Percentiles rank a stretch among this genome's conserved stretches.
Conservation (phyloP, 1,284 basidiomycete species). For the Leccinum subfulvum region DNA sequence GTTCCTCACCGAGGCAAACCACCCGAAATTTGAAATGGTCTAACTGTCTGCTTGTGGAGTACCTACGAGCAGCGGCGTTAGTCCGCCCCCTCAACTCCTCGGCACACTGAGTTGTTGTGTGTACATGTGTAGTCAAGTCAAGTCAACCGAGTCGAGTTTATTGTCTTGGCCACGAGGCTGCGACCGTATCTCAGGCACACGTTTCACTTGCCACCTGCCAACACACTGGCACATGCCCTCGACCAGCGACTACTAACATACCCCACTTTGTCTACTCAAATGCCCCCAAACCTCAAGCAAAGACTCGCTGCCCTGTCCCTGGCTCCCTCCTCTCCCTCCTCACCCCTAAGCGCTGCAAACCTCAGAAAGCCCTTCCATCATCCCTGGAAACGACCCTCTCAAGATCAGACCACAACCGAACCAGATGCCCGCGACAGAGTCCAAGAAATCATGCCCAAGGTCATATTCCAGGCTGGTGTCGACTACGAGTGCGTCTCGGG, state of each 20-base stretch:
- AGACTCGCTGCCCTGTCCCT: conserved; percentile 56
- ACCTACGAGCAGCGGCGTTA: too few relatives aligned
- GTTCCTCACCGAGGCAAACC: too few relatives aligned
- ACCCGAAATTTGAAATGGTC: neutral
- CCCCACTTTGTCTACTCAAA: conserved; percentile 7
- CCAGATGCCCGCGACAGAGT: conserved; percentile 44
- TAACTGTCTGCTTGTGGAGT: neutral
- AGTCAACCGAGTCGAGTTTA: neutral
- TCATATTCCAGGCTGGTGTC: conserved; percentile 86
- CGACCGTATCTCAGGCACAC: conserved; percentile 11
- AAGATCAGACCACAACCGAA: conserved; percentile 18
- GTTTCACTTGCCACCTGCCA: conserved; percentile 1
- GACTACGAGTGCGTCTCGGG: conserved; percentile 69
- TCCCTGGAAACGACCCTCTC: conserved; percentile 24
- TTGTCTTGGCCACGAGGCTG: conserved; percentile 1
- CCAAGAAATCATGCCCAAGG: conserved; percentile 63
- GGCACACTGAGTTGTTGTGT: neutral
- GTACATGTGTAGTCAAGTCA: conserved; percentile 7
- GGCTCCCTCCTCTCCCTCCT: conserved; percentile 44
- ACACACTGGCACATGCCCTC: neutral
- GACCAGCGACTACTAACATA: neutral
- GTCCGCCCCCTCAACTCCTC: too few relatives aligned
- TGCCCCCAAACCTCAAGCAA: conserved; percentile 52
- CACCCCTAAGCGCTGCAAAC: conserved; percentile 34
- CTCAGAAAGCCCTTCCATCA: conserved; percentile 35